Evolutionary conservation across 192 early-diverging fungal genomes (phyloP).

Genomic region (Ramicandelaber brevisporus): DNA sequence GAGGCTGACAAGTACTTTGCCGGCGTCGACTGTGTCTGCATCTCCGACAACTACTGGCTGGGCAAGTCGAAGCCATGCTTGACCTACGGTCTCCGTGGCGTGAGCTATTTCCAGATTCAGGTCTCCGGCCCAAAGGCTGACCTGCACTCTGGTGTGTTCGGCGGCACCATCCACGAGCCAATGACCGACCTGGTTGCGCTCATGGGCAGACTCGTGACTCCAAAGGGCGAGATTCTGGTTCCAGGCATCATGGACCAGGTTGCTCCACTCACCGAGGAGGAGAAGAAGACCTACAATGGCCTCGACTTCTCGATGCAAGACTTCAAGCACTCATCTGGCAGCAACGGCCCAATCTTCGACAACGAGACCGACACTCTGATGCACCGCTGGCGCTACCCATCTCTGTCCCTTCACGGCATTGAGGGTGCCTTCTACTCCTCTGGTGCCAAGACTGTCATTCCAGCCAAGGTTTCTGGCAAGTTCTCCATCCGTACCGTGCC

Average conservation of each 20-base stretch:
- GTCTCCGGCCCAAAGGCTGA: constrained; percentile 68
- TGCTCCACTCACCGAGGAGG: constrained; percentile 52
- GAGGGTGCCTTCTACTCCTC: constrained; percentile 88
- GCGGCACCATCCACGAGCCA: constrained; percentile 85
- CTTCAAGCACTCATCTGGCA: constrained; percentile 49
- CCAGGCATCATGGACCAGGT: constrained; percentile 87
- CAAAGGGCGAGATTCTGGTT: constrained; percentile 69
- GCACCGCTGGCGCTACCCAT: constrained; percentile 84
- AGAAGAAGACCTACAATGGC: constrained; percentile 52
- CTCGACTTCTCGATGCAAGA: constrained; percentile 62
- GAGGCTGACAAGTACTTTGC: constrained; percentile 80
- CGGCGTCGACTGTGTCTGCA: constrained; percentile 85
- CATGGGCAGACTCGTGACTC: constrained; percentile 59
- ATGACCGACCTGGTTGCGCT: constrained; percentile 83
- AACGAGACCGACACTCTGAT: constrained; percentile 57
- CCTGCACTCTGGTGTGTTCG: constrained; percentile 92
- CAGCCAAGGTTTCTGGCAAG: constrained; percentile 85
- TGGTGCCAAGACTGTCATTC: constrained; percentile 93
- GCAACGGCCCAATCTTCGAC: constrained; percentile 49
- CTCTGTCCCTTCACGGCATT: constrained; percentile 87
- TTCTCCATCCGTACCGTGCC: constrained; percentile 94
- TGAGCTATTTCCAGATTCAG: constrained; percentile 32
- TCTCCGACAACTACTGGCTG: constrained; percentile 97
- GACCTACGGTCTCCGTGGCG: constrained; percentile 83
- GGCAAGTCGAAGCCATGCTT: constrained; percentile 89